A percentile compares a stretch with the other conserved stretches of the same genome.
These are phyloP conservation scores for Talaromyces piceae DNA, from an alignment of 2,329 filamentous ascomycete species.

Conservation along the genomic window DNA sequence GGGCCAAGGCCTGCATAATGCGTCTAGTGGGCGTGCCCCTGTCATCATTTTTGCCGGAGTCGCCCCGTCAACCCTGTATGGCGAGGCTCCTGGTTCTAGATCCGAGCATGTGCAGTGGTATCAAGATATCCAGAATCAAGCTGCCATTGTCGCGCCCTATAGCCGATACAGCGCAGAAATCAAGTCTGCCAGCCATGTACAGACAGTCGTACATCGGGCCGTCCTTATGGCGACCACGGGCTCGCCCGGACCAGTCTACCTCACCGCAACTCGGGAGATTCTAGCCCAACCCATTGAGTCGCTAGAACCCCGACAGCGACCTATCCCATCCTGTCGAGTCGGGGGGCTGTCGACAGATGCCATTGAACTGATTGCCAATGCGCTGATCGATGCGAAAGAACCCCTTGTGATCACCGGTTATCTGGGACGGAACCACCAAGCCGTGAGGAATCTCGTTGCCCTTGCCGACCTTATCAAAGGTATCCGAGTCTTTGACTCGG, in stretches of 20 bases:
- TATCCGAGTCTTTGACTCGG: constrained; percentile 42
- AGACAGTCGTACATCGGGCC: constrained; percentile 77
- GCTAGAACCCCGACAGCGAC: constrained; percentile 55
- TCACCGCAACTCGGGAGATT: constrained; percentile 68
- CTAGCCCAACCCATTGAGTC: constrained; percentile 72
- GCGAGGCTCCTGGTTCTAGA: constrained; percentile 62
- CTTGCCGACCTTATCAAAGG: constrained; percentile 41
- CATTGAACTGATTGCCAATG: constrained; percentile 32
- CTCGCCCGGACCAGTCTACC: constrained; percentile 70
- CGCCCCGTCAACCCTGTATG: constrained; percentile 65
- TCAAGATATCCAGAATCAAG: constrained; percentile 72
- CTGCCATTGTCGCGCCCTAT: constrained; percentile 70
- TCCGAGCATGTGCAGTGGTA: constrained; percentile 81
- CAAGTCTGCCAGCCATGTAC: constrained; percentile 73
- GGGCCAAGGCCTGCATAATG: constrained; percentile 70
- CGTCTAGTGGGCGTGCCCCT: constrained; percentile 61
- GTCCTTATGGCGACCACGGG: constrained; percentile 69
- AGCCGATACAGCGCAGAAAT: constrained; percentile 75
- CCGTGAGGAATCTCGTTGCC: constrained; percentile 34
- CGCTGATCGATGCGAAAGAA: constrained; percentile 36
- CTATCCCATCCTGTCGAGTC: constrained; percentile 61
- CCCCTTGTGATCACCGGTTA: constrained; percentile 45
- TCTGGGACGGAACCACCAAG: constrained; percentile 37
- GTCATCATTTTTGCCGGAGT: constrained; percentile 70
- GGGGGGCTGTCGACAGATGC: constrained; percentile 47